A percentile compares a stretch with the other conserved stretches of the same genome.
Conservation (phyloP, 768 basidiomycete species). For the Lactarius quietus region DNA sequence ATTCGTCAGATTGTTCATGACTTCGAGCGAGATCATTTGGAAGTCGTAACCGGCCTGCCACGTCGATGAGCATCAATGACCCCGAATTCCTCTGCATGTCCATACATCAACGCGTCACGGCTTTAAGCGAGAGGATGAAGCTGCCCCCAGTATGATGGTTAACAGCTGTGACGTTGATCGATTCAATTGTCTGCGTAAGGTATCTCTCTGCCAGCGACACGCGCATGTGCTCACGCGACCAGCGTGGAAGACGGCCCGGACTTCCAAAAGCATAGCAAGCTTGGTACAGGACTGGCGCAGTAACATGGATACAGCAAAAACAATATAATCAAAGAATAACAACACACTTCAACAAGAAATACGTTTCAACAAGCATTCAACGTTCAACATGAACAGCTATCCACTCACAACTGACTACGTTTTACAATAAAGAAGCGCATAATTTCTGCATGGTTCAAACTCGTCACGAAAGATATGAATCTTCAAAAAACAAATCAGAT, state of each 20-base stretch:
- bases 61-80: no score
- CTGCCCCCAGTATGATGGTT: slow-evolving; percentile 33
- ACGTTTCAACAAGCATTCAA: not conserved
- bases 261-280: no score
- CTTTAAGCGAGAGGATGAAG: slow-evolving; percentile 37
- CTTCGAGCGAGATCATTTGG: no score
- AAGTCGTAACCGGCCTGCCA: no score
- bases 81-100: no score
- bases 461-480: not conserved
- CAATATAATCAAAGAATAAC: no score
- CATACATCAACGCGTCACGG: no score
- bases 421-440: not conserved
- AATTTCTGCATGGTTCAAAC: not conserved
- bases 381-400: not conserved
- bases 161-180: slow-evolving; percentile 34
- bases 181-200: slow-evolving; percentile 30
- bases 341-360: not conserved
- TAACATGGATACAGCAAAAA: not conserved
- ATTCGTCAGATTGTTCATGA: slow-evolving; percentile 37
- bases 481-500: not conserved
- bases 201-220: slow-evolving; percentile 36
- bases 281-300: no score
- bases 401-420: not conserved
- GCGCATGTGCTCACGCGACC: no score
- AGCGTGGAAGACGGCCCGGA: no score